Percentiles rank a stretch among this genome's conserved stretches.
Conservation (phyloP, 805 yeast genomes). For the Monosporozyma aerobia region DNA sequence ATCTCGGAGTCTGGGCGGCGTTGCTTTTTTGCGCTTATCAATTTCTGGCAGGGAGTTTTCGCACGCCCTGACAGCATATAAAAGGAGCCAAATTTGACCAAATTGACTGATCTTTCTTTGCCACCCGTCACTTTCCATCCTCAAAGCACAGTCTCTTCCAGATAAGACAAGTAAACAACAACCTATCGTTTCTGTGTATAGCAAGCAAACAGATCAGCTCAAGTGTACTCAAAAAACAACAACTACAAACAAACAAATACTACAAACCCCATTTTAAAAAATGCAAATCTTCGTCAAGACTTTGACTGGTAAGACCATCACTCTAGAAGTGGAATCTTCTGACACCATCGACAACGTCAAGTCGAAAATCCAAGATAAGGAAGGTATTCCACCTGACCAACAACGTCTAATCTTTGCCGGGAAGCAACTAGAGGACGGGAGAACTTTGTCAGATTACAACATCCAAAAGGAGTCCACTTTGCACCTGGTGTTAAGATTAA, state of each 20-base stretch:
- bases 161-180: neutral
- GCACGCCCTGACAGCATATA: neutral
- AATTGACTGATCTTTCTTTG: neutral
- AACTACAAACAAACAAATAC: neutral
- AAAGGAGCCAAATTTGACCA: neutral
- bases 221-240: neutral
- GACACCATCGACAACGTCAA: no score
- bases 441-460: no score
- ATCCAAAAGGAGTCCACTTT: no score
- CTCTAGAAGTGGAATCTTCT: no score
- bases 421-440: no score
- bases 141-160: neutral
- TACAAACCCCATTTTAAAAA: neutral
- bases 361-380: no score
- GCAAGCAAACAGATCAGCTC: neutral
- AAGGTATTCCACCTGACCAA: no score
- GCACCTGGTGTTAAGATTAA: no score
- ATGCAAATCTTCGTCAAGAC: constrained; percentile 47
- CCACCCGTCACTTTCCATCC: neutral
- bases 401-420: no score
- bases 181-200: neutral
- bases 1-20: neutral
- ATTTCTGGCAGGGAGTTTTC: neutral
- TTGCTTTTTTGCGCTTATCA: neutral
- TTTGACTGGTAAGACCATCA: neutral